Evolutionary conservation across 768 basidiomycete species (phyloP).

Genomic region (Agaricus sinodeliciosus): DNA sequence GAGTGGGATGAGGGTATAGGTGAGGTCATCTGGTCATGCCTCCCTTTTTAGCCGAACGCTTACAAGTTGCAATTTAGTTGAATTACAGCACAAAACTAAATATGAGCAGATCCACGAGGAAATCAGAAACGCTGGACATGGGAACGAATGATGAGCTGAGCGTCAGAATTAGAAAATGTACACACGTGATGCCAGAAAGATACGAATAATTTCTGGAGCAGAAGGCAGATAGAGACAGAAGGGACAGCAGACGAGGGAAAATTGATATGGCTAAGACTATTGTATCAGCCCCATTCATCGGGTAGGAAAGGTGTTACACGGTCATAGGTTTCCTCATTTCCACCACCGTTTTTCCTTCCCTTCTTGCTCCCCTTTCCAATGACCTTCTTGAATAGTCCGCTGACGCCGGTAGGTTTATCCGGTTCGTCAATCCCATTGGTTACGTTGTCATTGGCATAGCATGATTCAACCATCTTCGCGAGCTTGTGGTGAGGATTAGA

Average conservation of each 20-base stretch:
- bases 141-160: too few relatives aligned
- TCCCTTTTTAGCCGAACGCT: too few relatives aligned
- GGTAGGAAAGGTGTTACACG: slow-evolving; percentile 78
- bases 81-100: too few relatives aligned
- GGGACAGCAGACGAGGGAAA: neutral
- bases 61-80: too few relatives aligned
- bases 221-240: neutral
- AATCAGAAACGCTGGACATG: too few relatives aligned
- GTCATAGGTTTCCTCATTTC: slow-evolving; percentile 79
- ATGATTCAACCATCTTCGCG: slow-evolving; percentile 60
- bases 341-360: slow-evolving; percentile 38
- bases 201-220: neutral
- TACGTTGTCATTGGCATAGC: slow-evolving; percentile 45
- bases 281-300: slow-evolving; percentile 58
- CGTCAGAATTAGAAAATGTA: too few relatives aligned
- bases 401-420: slow-evolving; percentile 31
- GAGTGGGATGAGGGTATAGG: too few relatives aligned
- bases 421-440: slow-evolving; percentile 22
- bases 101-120: too few relatives aligned
- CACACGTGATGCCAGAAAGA: too few relatives aligned
- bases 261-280: neutral
- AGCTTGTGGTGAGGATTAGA: slow-evolving; percentile 58
- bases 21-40: too few relatives aligned
- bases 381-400: slow-evolving; percentile 54
- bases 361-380: slow-evolving; percentile 44